A percentile compares a stretch with the other conserved stretches of the same genome.
These are phyloP conservation scores for Fusarium setosum DNA, from an alignment of 2,329 filamentous ascomycete species.

Conservation along the genomic window DNA sequence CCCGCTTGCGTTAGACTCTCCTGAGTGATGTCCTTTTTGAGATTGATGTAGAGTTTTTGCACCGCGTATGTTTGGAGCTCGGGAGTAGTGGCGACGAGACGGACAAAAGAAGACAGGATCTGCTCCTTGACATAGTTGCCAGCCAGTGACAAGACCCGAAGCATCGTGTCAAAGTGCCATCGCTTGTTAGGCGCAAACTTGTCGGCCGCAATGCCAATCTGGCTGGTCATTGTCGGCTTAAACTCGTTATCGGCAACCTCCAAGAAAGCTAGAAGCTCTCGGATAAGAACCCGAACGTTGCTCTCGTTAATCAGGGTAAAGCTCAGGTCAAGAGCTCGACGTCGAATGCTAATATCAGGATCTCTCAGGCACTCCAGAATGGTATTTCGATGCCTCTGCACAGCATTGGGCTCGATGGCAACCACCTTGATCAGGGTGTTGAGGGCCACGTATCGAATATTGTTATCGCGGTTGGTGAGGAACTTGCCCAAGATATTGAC, in stretches of 20 bases:
- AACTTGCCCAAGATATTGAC: slow-evolving; percentile 99
- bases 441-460: slow-evolving; percentile 96
- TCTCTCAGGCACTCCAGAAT: slow-evolving; percentile 96
- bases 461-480: slow-evolving; percentile 98
- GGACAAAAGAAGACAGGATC: slow-evolving; percentile 95
- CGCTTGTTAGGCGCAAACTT: slow-evolving; percentile 96
- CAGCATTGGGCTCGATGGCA: slow-evolving; percentile 96
- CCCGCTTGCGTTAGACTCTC: slow-evolving; percentile 94
- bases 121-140: slow-evolving; percentile 98
- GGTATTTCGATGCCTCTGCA: slow-evolving; percentile 96
- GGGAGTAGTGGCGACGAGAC: slow-evolving; percentile 92
- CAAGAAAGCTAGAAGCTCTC: slow-evolving; percentile 93
- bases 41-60: slow-evolving; percentile 89
- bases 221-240: slow-evolving; percentile 97
- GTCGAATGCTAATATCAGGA: slow-evolving; percentile 96
- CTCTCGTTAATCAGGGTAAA: slow-evolving; percentile 98
- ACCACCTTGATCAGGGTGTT: slow-evolving; percentile 99
- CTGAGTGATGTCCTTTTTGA: slow-evolving; percentile 98
- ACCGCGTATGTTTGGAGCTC: slow-evolving; percentile 97
- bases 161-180: slow-evolving; percentile 98
- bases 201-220: slow-evolving; percentile 97
- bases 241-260: slow-evolving; percentile 99
- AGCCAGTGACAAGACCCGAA: slow-evolving; percentile 91
- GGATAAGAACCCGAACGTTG: slow-evolving; percentile 92
- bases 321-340: slow-evolving; percentile 94